Evolutionary conservation across 2,329 filamentous ascomycete genomes (phyloP).

Genomic region (Colletotrichum lindemuthianum): DNA sequence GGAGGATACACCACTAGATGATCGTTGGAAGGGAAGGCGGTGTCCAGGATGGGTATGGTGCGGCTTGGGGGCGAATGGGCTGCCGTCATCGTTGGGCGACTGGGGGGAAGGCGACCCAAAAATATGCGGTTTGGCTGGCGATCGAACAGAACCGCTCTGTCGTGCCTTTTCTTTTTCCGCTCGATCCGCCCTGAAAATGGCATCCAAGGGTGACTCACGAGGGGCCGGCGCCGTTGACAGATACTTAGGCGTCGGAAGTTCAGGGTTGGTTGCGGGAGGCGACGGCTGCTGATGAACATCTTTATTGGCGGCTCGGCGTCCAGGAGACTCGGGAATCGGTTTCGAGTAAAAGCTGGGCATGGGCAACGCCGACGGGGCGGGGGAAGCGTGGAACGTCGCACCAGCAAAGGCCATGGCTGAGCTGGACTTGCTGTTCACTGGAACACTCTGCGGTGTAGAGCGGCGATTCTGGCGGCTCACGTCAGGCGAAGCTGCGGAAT

Average conservation of each 20-base stretch:
- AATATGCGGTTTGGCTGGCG: constrained; percentile 50
- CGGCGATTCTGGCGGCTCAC: constrained; percentile 51
- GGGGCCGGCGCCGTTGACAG: constrained; percentile 43
- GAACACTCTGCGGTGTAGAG: constrained; percentile 49
- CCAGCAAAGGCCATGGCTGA: constrained; percentile 80
- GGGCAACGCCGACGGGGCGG: constrained; percentile 87
- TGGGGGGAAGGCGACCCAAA: constrained; percentile 64
- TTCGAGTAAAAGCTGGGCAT: constrained; percentile 88
- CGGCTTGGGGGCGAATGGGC: constrained; percentile 23
- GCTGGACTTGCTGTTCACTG: constrained; percentile 54
- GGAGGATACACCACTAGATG: constrained; percentile 65
- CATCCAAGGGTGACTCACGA: constrained; percentile 82
- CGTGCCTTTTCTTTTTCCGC: constrained; percentile 75
- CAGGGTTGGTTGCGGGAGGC: constrained; percentile 62
- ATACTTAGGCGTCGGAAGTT: constrained; percentile 58
- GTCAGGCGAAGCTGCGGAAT: constrained; percentile 51
- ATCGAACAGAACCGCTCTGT: constrained; percentile 61
- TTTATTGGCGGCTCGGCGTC: constrained; percentile 42
- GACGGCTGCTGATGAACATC: constrained; percentile 57
- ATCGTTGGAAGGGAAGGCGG: constrained; percentile 24
- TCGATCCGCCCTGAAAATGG: constrained; percentile 89
- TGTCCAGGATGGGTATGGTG: constrained; percentile 32
- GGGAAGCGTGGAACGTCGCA: constrained; percentile 93
- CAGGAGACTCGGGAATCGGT: constrained; percentile 73
- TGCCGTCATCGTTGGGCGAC: constrained; percentile 45